Evolutionary conservation across 2,329 filamentous ascomycete genomes (phyloP).

Genomic region (Arthrocladium fulminans): DNA sequence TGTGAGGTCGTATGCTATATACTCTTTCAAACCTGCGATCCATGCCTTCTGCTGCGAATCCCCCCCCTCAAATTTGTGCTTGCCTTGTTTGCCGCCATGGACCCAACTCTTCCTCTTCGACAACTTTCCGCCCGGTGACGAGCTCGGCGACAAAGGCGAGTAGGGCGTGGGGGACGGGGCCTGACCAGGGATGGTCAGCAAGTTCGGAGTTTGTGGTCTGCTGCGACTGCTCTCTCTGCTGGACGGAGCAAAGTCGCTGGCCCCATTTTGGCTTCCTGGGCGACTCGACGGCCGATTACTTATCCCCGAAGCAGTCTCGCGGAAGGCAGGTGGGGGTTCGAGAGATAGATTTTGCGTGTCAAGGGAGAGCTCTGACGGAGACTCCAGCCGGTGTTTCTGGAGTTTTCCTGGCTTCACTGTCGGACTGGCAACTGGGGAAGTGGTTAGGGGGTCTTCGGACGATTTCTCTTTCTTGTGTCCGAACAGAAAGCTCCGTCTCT

Average conservation of each 20-base stretch:
- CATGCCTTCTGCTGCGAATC: slow-evolving; percentile 39
- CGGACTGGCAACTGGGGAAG: slow-evolving; percentile 9
- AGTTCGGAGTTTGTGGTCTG: slow-evolving; percentile 20
- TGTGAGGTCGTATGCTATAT: slow-evolving; percentile 47
- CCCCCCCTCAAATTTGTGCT: slow-evolving; percentile 26
- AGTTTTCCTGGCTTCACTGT: slow-evolving; percentile 8
- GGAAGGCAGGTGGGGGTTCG: slow-evolving; percentile 34
- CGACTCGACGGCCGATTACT: slow-evolving; percentile 9
- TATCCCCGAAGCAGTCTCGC: slow-evolving; percentile 19
- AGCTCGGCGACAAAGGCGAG: slow-evolving; percentile 12
- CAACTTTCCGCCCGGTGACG: slow-evolving; percentile 9
- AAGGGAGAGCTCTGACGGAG: slow-evolving; percentile 15
- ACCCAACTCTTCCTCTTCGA: slow-evolving; percentile 38
- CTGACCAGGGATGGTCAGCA: slow-evolving; percentile 12
- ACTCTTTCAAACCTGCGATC: slow-evolving; percentile 51
- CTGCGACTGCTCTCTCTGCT: slow-evolving; percentile 19
- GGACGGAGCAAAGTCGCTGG: slow-evolving; percentile 13
- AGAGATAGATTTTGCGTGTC: slow-evolving; percentile 20
- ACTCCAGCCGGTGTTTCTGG: slow-evolving; percentile 15
- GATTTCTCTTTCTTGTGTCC: slow-evolving; percentile 16
- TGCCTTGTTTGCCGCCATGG: slow-evolving; percentile 28
- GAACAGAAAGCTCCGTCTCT: slow-evolving; percentile 20
- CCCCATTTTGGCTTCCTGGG: slow-evolving; percentile 25
- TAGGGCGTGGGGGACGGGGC: slow-evolving; percentile 12
- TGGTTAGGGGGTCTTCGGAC: not conserved